Evolutionary conservation across 371 early-diverging fungal genomes (phyloP), one percentile per base, ranked within the genome.

Genomic region (Thermomucor indicae-seudaticae): DNA sequence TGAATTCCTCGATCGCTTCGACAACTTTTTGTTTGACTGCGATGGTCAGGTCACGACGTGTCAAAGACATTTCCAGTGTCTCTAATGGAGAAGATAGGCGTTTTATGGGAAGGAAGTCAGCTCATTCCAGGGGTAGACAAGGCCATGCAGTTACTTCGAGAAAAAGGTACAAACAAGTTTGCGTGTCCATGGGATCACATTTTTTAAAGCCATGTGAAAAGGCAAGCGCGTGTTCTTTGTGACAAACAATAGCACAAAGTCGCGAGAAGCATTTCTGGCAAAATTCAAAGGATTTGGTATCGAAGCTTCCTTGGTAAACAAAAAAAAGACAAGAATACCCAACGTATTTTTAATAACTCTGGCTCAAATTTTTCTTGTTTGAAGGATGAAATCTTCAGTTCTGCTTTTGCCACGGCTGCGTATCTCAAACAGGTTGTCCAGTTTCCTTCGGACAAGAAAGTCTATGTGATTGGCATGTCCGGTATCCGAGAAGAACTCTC

Each of bases 11-110:
- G 83, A 88, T 59, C 60, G 67, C 47, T 84, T 77, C 53, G 97
- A 97, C 60, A 96, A 92, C 28, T 95, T 95, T 57, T 72, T 97
- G 47, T 87, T 97, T 43, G 98, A 97, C 69, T 95, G 95, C 71
- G 98, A 97, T 78, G 98, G 95, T 87, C 78, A 64, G 47, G 24
- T 23, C 7, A 14, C 37, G 1, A 7, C 43, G 3, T 29, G 7
- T 6, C n/a, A 2, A 23, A 1, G 32, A 31, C 11, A 24, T n/a
- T 1, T 17, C 20, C 0, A 11, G 41, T 29, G 28, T 19, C 4
- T 45, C 27, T 24, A 10, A 2, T 19, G 23, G 6, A 20, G 2
- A 25, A 14, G 11, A 6, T 53, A 92, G 92, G 97, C 60, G 98
- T 97, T 16, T 73, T 97, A 30, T 97, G 97, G 97, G 83, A 81